These are phyloP conservation scores for Globisporangium nodosum DNA, from an alignment of 352 stramenopile genomes.

Conservation along the genomic window DNA sequence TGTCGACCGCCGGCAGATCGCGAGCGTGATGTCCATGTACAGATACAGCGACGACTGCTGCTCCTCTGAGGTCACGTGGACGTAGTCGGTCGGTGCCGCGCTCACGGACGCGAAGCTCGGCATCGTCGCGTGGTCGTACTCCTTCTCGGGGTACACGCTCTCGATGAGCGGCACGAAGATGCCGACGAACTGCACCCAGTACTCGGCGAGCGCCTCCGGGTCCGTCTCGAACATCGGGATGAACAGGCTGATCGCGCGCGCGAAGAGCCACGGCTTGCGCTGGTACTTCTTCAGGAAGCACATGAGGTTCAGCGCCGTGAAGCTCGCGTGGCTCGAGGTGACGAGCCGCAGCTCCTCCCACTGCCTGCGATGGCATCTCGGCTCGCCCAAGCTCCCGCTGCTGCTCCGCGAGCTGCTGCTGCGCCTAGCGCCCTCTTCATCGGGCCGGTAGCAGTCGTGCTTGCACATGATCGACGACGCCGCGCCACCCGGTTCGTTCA, in stretches of 20 bases:
- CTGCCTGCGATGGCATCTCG: slow-evolving; percentile 8
- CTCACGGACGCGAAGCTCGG: slow-evolving; percentile 16
- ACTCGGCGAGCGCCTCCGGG: slow-evolving; percentile 13
- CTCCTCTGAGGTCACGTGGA: slow-evolving; percentile 9
- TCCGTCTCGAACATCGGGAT: slow-evolving; percentile 27
- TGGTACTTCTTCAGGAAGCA: slow-evolving; percentile 31
- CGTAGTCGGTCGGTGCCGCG: background rate
- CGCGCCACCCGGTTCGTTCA: background rate
- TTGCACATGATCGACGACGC: background rate
- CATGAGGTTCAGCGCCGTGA: slow-evolving; percentile 27
- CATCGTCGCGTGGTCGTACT: slow-evolving; percentile 28
- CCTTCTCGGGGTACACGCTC: slow-evolving; percentile 19
- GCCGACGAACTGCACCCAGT: slow-evolving; percentile 28
- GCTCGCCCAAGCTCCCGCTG: background rate
- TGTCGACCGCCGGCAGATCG: slow-evolving; percentile 25
- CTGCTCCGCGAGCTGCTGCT: background rate
- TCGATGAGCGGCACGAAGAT: slow-evolving; percentile 22
- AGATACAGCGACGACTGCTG: slow-evolving; percentile 24
- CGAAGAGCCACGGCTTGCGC: slow-evolving; percentile 21
- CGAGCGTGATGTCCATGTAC: slow-evolving; percentile 25
- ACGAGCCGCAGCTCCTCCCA: slow-evolving; percentile 22
- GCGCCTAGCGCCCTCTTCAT: background rate
- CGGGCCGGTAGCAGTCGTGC: slow-evolving; percentile 6
- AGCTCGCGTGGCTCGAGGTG: slow-evolving; percentile 11
- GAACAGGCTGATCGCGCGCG: slow-evolving; percentile 22